Evolutionary conservation across 495 filamentous ascomycete species (phyloP), one percentile per base, ranked within the genome.

Genomic region (Penicillium bovifimosum): DNA sequence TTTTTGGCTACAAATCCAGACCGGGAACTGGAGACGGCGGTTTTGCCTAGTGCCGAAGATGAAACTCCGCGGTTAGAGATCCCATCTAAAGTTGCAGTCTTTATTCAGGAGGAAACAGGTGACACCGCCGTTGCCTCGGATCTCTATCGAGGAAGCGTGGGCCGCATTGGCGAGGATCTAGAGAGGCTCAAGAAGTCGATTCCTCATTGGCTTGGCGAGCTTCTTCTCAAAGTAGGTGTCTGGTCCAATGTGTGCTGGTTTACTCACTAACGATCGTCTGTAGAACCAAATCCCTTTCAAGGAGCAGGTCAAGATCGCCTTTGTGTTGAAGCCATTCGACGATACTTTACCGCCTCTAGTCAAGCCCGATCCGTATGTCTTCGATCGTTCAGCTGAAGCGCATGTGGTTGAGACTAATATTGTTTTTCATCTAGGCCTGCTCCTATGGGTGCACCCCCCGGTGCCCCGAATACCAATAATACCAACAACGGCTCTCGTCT

Each of bases 231-330:
- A 65, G 86, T 88, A 74, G 11, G 55, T 46, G 61, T 8, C 3
- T 49, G 10, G 16, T 18, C 6, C 3, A 34, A 14, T 16, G 6
- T 38, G n/a, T 27, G 29, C 1, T 31, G 26, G 9, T 11, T 38
- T 28, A 43, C 17, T 41, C 6, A 51, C 54, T 29, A 33, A 17
- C 49, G 11, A 61, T 50, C n/a, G 6, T 18, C 40, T 10, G 5
- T 36, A 90, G 80, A 96, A 96, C 64, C 79, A 82, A 68, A 81
- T 88, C 14, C 90, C 91, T 0, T 63, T 80, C 17, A 97, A 98
- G 70, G 93, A 98, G n/a, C 83, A 90, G 5, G 80, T 91, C 51
- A 98, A 97, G 74, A 80, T 98, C 29, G 89, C 87, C 16, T 98
- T 98, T 65, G 79, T 95, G 11, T 71, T 98, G 42, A 82, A 91